Percentiles rank a stretch among this genome's conserved stretches.
Conservation (phyloP, 2,329 filamentous ascomycete species). For the Leptosphaerulina australis region DNA sequence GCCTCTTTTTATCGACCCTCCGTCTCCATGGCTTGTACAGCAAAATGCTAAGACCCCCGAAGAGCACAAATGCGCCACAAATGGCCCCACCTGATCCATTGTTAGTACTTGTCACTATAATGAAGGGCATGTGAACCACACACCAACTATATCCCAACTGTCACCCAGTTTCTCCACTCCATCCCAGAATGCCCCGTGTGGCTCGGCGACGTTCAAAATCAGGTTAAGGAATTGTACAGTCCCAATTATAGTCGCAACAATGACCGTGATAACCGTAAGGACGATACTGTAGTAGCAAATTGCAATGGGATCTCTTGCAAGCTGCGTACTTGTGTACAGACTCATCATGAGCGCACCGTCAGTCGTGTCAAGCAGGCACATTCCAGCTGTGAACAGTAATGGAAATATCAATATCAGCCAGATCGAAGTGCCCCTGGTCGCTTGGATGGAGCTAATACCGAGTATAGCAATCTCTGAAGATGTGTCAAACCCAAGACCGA, state of each 20-base stretch:
- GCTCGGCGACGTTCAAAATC: conserved; percentile 74
- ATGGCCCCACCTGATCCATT: conserved; percentile 66
- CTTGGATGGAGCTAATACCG: conserved; percentile 87
- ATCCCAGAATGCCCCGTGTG: conserved; percentile 84
- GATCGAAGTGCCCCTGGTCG: conserved; percentile 81
- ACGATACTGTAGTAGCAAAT: conserved; percentile 94
- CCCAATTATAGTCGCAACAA: conserved; percentile 85
- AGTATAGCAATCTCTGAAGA: conserved; percentile 91
- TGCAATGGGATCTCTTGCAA: conserved; percentile 81
- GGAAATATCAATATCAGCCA: conserved; percentile 96
- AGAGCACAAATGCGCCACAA: conserved; percentile 80
- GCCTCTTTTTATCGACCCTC: conserved; percentile 56
- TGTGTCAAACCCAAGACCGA: conserved; percentile 90
- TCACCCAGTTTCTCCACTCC: conserved; percentile 67
- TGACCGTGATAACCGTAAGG: conserved; percentile 79
- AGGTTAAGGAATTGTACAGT: conserved; percentile 82
- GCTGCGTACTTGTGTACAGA: conserved; percentile 80
- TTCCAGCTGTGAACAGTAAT: conserved; percentile 86
- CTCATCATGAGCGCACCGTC: conserved; percentile 96
- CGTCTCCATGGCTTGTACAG: conserved; percentile 81
- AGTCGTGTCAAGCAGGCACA: conserved; percentile 92
- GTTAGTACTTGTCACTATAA: conserved; percentile 3
- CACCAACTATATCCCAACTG: conserved; percentile 47
- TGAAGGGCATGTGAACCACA: conserved; percentile 47
- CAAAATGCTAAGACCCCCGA: conserved; percentile 74